Evolutionary conservation across 768 basidiomycete species (phyloP).

Genomic region (Kwoniella pini): DNA sequence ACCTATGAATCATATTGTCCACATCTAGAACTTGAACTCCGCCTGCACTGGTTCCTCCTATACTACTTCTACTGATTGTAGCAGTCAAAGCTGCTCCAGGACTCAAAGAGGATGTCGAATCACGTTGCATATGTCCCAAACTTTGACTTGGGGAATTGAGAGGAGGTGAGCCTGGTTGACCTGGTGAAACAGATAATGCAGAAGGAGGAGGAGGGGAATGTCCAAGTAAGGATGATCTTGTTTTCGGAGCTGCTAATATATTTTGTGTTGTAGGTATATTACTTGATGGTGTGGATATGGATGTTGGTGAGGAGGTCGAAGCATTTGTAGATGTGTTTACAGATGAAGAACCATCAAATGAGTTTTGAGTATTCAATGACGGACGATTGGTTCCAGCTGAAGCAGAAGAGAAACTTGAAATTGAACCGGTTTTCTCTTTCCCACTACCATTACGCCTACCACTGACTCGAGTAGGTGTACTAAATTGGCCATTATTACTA

Average conservation of each 20-base stretch:
- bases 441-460: conserved; percentile 17
- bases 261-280: conserved; percentile 64
- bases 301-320: conserved; percentile 15
- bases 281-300: conserved; percentile 14
- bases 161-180: conserved; percentile 26
- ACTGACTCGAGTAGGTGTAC: conserved; percentile 17
- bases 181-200: conserved; percentile 36
- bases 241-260: conserved; percentile 74
- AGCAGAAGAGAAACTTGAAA: conserved; percentile 27
- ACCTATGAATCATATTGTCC: conserved; percentile 95
- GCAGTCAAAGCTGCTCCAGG: conserved; percentile 58
- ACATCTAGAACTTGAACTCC: conserved; percentile 69
- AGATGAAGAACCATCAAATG: conserved; percentile 27
- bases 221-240: conserved; percentile 70
- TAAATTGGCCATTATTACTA: conserved; percentile 7
- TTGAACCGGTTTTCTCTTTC: conserved; percentile 17
- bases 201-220: conserved; percentile 68
- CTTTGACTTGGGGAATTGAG: conserved; percentile 13
- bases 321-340: conserved; percentile 12
- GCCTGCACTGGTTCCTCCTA: conserved; percentile 15
- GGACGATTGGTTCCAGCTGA: background rate
- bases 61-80: conserved; percentile 31
- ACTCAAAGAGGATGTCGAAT: conserved; percentile 41
- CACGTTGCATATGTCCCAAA: conserved; percentile 22
- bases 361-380: conserved; percentile 20